A percentile compares a stretch with the other conserved stretches of the same genome.
These are phyloP conservation scores for Curvularia spicifera DNA, from an alignment of 2,329 filamentous ascomycete species.

Conservation along the genomic window DNA sequence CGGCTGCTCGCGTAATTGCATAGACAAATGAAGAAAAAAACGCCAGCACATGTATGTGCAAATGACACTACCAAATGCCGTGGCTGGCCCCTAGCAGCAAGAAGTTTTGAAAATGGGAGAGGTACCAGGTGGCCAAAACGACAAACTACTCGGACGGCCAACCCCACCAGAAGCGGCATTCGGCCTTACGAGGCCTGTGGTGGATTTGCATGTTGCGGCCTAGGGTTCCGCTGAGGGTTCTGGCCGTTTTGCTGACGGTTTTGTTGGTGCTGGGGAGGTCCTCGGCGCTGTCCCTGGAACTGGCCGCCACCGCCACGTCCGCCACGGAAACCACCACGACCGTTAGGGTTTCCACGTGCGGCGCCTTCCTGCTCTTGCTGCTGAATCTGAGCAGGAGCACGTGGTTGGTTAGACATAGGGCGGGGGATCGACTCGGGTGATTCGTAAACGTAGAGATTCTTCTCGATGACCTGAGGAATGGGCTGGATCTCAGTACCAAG, in stretches of 20 bases:
- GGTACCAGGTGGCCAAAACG: constrained; percentile 26
- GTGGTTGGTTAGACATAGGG: constrained; percentile 67
- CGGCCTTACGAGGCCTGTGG: constrained; percentile 33
- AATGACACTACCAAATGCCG: constrained; percentile 29
- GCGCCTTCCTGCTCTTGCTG: constrained; percentile 39
- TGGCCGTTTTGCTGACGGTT: constrained; percentile 46
- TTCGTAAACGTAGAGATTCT: constrained; percentile 97
- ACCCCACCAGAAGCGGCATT: constrained; percentile 9
- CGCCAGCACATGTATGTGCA: constrained; percentile 38
- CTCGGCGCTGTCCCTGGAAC: constrained; percentile 41
- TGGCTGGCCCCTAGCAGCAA: constrained; percentile 38
- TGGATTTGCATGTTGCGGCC: constrained; percentile 42
- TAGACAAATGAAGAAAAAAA: constrained; percentile 31
- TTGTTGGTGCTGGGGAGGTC: constrained; percentile 39
- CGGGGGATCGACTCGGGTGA: constrained; percentile 93
- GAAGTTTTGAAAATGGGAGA: constrained; percentile 38
- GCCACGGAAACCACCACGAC: constrained; percentile 41
- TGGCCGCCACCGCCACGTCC: constrained; percentile 47
- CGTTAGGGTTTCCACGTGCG: constrained; percentile 31
- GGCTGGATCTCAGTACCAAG: constrained; percentile 96
- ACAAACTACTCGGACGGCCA: constrained; percentile 42
- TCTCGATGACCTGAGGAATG: constrained; percentile 94
- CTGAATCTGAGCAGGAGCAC: constrained; percentile 36
- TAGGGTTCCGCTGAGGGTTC: constrained; percentile 43
- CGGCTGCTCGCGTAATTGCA: constrained; percentile 40